Conservation (phyloP, 495 filamentous ascomycete genomes). For the Poronia punctata region DNA sequence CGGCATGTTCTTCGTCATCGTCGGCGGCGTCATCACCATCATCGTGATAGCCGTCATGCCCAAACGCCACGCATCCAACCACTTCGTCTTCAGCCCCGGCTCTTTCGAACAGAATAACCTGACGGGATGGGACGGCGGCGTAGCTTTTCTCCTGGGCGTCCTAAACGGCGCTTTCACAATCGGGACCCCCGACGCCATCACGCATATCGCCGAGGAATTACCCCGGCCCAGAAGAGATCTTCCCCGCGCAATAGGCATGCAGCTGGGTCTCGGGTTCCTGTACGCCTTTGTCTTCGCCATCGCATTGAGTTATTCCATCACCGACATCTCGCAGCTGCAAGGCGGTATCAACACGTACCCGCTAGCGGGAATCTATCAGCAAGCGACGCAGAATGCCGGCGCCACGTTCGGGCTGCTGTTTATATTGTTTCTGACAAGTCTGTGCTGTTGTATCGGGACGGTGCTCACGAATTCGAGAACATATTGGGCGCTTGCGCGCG, state of each 20-base stretch:
- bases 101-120: constrained; percentile 51
- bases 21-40: constrained; percentile 63
- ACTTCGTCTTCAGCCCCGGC: constrained; percentile 54
- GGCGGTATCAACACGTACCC: constrained; percentile 56
- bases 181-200: constrained; percentile 69
- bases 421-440: constrained; percentile 57
- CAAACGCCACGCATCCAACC: constrained; percentile 46
- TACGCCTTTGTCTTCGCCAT: constrained; percentile 71
- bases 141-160: constrained; percentile 75
- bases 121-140: constrained; percentile 64
- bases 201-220: constrained; percentile 79
- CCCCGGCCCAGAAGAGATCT: constrained; percentile 58
- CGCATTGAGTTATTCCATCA: constrained; percentile 65
- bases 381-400: constrained; percentile 58
- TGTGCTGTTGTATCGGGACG: constrained; percentile 58
- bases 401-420: constrained; percentile 61
- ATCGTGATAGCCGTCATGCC: constrained; percentile 75
- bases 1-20: constrained; percentile 62
- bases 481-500: constrained; percentile 77
- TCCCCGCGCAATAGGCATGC: constrained; percentile 54
- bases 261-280: constrained; percentile 52
- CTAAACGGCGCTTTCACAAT: constrained; percentile 83
- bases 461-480: constrained; percentile 74
- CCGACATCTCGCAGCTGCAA: constrained; percentile 54
- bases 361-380: constrained; percentile 68